phyloP scores from a whole-genome alignment of 768 basidiomycete genomes.

The Dentipellis sp. region DNA sequence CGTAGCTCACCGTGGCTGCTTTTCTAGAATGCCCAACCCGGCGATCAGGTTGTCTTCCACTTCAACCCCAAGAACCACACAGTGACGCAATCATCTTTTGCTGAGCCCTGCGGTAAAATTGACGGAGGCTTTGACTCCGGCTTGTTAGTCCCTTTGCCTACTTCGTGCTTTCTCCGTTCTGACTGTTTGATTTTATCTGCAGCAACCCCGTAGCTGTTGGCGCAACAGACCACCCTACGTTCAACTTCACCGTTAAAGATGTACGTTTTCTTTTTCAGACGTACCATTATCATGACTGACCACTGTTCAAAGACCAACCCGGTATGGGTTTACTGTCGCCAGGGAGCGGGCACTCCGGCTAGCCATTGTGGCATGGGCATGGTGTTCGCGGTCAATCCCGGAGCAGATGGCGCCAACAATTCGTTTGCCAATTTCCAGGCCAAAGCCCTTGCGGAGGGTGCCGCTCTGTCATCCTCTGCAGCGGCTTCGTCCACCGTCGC shows the following conservation, averaged over 20 bases:
- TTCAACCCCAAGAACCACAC: conserved; percentile 23
- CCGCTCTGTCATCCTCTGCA: conserved; percentile 12
- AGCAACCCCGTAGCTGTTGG: conserved; percentile 18
- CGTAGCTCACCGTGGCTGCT: not conserved
- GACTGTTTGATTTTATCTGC: not conserved
- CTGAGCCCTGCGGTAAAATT: conserved; percentile 16
- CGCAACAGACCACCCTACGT: conserved; percentile 7
- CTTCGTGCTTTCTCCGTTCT: not conserved
- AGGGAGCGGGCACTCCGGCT: conserved; percentile 6
- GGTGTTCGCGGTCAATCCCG: conserved; percentile 22
- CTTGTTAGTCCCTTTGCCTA: conserved; percentile 16
- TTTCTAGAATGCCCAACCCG: not conserved
- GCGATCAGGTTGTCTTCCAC: conserved; percentile 18
- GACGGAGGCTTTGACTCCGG: conserved; percentile 19
- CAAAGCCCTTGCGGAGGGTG: conserved; percentile 1
- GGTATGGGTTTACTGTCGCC: conserved; percentile 20
- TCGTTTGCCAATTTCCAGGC: conserved; percentile 5
- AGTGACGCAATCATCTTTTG: conserved; percentile 22
- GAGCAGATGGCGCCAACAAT: not conserved
- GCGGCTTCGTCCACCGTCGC: conserved; percentile 14
- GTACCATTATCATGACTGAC: not conserved
- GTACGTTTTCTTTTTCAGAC: conserved; percentile 3
- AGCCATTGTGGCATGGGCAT: conserved; percentile 19
- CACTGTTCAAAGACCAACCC: conserved; percentile 9
- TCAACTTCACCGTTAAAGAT: conserved; percentile 17